A percentile compares a stretch with the other conserved stretches of the same genome.
Evolutionary conservation across 305 asterid genomes (phyloP).

Genomic region (Ilex paraguariensis): DNA sequence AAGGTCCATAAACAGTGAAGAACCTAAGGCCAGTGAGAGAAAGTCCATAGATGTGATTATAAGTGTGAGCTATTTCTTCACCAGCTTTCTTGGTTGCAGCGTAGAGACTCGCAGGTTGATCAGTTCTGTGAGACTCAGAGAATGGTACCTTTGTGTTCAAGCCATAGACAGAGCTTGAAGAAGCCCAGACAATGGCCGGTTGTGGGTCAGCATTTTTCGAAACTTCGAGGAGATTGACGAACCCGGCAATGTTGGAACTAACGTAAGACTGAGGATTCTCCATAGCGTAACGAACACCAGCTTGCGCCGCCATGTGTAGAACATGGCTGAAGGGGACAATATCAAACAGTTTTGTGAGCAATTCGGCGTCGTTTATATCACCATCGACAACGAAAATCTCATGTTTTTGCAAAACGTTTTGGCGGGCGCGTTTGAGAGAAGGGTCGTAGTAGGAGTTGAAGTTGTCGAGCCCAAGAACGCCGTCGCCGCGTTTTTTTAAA

Average conservation of each 20-base stretch:
- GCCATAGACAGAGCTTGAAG: conserved; percentile 84
- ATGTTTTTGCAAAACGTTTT: conserved; percentile 36
- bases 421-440: conserved; percentile 56
- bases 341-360: conserved; percentile 61
- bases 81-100: conserved; percentile 96
- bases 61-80: conserved; percentile 84
- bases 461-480: conserved; percentile 77
- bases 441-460: conserved; percentile 88
- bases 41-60: conserved; percentile 74
- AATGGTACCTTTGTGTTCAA: conserved; percentile 64
- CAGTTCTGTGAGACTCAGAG: conserved; percentile 65
- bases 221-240: conserved; percentile 60
- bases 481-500: conserved; percentile 76
- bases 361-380: conserved; percentile 55
- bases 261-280: conserved; percentile 75
- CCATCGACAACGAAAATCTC: conserved; percentile 65
- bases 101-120: conserved; percentile 79
- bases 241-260: conserved; percentile 70
- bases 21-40: conserved; percentile 79
- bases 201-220: conserved; percentile 77
- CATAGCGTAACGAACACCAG: conserved; percentile 96
- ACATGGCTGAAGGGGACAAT: conserved; percentile 70
- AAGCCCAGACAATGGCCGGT: conserved; percentile 92
- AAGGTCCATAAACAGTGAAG: conserved; percentile 88
- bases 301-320: conserved; percentile 90